Evolutionary conservation across 2,329 filamentous ascomycete genomes (phyloP).

Genomic region (Curvularia verruculosa): DNA sequence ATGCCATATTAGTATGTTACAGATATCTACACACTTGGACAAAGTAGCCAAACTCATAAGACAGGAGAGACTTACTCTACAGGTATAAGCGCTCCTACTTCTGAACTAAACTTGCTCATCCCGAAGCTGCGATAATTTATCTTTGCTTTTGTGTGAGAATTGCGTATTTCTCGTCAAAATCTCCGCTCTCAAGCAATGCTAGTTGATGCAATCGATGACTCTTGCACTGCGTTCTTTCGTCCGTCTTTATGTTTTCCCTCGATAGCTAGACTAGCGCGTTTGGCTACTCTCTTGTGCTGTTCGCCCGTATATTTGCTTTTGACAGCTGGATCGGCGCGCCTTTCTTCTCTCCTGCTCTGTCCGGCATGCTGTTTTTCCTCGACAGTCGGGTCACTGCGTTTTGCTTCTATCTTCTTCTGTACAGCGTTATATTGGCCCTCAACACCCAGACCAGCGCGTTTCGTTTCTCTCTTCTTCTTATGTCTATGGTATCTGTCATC

Average conservation of each 20-base stretch:
- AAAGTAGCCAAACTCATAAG: too few species aligned
- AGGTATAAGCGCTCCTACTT: too few species aligned
- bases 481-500: not conserved
- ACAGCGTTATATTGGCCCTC: not conserved
- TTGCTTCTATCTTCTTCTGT: not conserved
- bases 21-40: too few species aligned
- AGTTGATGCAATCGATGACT: not conserved
- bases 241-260: not conserved
- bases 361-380: too few species aligned
- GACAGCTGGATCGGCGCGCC: too few species aligned
- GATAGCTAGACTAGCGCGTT: not conserved
- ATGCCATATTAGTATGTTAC: too few species aligned
- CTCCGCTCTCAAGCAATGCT: not conserved
- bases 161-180: not conserved
- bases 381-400: too few species aligned
- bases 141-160: not conserved
- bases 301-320: too few species aligned
- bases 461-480: conserved; percentile 2
- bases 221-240: not conserved
- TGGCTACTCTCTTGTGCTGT: too few species aligned
- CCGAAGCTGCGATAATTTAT: not conserved
- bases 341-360: too few species aligned
- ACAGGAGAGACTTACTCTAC: too few species aligned
- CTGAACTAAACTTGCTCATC: too few species aligned
- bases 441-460: not conserved